These are phyloP conservation scores for Candida sakaeoensis DNA, from an alignment of 805 yeast species.

Conservation along the genomic window DNA sequence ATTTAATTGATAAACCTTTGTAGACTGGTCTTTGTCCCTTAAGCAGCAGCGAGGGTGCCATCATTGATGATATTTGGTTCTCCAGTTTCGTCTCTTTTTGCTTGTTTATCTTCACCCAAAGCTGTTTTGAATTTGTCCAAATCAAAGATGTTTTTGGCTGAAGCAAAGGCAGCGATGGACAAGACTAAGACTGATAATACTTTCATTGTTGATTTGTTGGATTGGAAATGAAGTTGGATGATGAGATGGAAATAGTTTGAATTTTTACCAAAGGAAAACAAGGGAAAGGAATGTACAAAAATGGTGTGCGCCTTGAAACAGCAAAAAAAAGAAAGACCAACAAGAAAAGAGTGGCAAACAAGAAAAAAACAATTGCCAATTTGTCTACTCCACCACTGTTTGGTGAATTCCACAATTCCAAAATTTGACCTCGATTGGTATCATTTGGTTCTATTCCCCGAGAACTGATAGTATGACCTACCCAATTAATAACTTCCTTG, in stretches of 20 bases:
- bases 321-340: no score
- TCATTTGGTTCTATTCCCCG: no score
- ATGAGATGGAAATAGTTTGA: neutral
- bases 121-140: slow-evolving; percentile 13
- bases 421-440: no score
- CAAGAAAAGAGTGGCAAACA: no score
- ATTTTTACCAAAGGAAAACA: neutral
- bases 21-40: no score
- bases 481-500: no score
- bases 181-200: neutral
- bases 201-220: neutral
- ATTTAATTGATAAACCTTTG: no score
- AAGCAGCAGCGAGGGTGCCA: neutral
- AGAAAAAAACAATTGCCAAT: no score
- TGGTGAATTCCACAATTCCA: no score
- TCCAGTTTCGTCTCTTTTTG: slow-evolving; percentile 12
- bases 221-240: neutral
- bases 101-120: slow-evolving; percentile 1
- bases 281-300: neutral
- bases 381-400: no score
- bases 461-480: no score
- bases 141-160: slow-evolving; percentile 11
- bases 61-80: neutral
- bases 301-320: neutral
- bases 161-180: neutral